Conservation (phyloP, 495 filamentous ascomycete species). For the Penicillium antarcticum region DNA sequence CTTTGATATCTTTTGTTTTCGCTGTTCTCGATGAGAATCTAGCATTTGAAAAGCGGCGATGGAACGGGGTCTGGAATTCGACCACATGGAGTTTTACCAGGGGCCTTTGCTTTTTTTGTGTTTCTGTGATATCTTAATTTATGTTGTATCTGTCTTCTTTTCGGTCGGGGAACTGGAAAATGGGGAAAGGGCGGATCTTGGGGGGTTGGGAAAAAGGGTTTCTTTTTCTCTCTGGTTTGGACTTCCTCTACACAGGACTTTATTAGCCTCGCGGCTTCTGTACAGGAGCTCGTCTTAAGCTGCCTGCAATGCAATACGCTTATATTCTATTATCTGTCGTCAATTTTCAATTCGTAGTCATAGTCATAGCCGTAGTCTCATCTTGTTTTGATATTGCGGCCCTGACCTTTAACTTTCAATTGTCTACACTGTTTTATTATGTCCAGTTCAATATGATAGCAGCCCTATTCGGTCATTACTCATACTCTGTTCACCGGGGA, state of each 20-base stretch:
- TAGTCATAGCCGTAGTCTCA: too few relatives aligned
- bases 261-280: slow-evolving; percentile 21
- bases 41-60: slow-evolving; percentile 22
- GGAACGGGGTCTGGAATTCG: slow-evolving; percentile 16
- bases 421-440: too few relatives aligned
- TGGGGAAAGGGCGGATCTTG: not conserved
- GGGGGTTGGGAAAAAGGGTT: slow-evolving; percentile 8
- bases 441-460: too few relatives aligned
- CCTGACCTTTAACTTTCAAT: too few relatives aligned
- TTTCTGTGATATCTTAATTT: slow-evolving; percentile 2
- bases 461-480: too few relatives aligned
- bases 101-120: slow-evolving; percentile 1
- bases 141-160: slow-evolving; percentile 7
- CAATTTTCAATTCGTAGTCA: not conserved
- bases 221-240: slow-evolving; percentile 14
- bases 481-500: too few relatives aligned
- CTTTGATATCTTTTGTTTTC: slow-evolving; percentile 18
- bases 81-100: slow-evolving; percentile 14
- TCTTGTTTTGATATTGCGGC: too few relatives aligned
- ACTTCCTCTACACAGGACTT: slow-evolving; percentile 20
- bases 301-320: slow-evolving; percentile 20
- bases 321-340: not conserved
- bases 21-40: slow-evolving; percentile 4
- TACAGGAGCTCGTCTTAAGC: slow-evolving; percentile 19
- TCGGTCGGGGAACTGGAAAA: slow-evolving; percentile 2